Evolutionary conservation across 495 filamentous ascomycete species (phyloP).

Genomic region (Barbatosphaeria neglecta): DNA sequence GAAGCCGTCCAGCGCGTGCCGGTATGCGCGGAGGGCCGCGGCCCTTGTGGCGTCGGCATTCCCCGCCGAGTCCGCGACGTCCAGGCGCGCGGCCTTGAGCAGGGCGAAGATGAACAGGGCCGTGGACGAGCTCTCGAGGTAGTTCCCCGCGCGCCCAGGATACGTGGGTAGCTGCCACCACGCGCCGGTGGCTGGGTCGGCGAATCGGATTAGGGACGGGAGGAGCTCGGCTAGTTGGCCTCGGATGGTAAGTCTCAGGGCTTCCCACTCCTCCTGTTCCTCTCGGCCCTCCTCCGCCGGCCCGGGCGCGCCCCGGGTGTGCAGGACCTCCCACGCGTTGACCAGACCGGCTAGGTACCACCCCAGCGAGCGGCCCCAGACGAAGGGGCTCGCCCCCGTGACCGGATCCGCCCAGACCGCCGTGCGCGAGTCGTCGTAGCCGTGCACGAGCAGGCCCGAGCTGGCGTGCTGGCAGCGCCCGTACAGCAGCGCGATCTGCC

Average conservation of each 20-base stretch:
- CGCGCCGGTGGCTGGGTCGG: constrained; percentile 32
- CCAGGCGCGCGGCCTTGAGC: constrained; percentile 39
- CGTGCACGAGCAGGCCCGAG: constrained; percentile 41
- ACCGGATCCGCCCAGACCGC: constrained; percentile 45
- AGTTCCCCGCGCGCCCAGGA: constrained; percentile 38
- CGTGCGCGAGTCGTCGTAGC: constrained; percentile 42
- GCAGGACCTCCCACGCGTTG: constrained; percentile 42
- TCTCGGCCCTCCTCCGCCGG: constrained; percentile 20
- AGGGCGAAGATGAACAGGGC: constrained; percentile 50
- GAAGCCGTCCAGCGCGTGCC: constrained; percentile 28
- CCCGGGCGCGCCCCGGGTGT: no score
- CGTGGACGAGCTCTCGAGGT: constrained; percentile 48
- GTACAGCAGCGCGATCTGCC: constrained; percentile 43
- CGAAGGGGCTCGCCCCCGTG: constrained; percentile 42
- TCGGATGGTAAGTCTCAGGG: constrained; percentile 26
- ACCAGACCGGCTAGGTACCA: constrained; percentile 51
- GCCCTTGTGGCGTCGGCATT: constrained; percentile 18
- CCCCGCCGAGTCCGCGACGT: constrained; percentile 21
- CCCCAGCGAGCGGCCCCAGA: constrained; percentile 47
- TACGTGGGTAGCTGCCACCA: constrained; percentile 46
- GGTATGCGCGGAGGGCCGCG: constrained; percentile 25
- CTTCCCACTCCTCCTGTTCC: constrained; percentile 22
- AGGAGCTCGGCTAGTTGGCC: constrained; percentile 25
- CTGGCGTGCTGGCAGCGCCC: constrained; percentile 34
- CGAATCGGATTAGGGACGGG: constrained; percentile 17